Conservation (phyloP, 148 eudicot genomes). For the Dysphania ambrosioides region DNA sequence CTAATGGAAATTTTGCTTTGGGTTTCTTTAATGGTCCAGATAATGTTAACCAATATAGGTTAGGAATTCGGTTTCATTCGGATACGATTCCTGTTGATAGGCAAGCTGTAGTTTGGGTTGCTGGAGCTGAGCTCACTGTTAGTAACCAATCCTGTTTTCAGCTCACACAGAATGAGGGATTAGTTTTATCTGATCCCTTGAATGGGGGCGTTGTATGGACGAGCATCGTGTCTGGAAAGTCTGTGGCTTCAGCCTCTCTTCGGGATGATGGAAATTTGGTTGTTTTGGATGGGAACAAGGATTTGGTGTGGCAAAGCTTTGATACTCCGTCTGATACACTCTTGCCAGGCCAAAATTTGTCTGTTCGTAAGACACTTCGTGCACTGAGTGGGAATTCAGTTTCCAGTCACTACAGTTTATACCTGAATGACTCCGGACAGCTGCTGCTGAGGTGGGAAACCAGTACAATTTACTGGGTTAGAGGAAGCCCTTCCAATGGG, state of each 20-base stretch:
- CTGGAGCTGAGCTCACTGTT: conserved; percentile 45
- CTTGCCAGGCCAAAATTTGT: conserved; percentile 49
- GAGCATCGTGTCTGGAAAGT: conserved; percentile 38
- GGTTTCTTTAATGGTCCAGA: conserved; percentile 44
- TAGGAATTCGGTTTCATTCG: conserved; percentile 51
- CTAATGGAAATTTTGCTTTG: conserved; percentile 57
- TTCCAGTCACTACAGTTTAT: conserved; percentile 53
- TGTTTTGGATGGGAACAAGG: conserved; percentile 35
- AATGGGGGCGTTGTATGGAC: conserved; percentile 41
- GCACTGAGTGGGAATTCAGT: conserved; percentile 45
- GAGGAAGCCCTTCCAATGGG: conserved; percentile 28
- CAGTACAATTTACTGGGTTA: conserved; percentile 42
- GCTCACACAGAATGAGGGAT: conserved; percentile 40
- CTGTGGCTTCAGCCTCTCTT: conserved; percentile 49
- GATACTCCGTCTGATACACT: conserved; percentile 58
- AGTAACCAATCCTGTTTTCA: conserved; percentile 46
- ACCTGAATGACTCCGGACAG: conserved; percentile 31
- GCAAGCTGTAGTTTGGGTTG: conserved; percentile 53
- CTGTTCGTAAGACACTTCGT: conserved; percentile 38
- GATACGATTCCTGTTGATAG: conserved; percentile 37
- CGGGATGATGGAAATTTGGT: conserved; percentile 55
- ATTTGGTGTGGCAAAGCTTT: conserved; percentile 63
- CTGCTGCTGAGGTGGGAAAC: conserved; percentile 51
- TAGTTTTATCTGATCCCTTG: conserved; percentile 45
- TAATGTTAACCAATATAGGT: conserved; percentile 30